Base-by-base conservation (phyloP, 352 stramenopile genomes). In the Globisporangium cylindrosporum region DNA sequence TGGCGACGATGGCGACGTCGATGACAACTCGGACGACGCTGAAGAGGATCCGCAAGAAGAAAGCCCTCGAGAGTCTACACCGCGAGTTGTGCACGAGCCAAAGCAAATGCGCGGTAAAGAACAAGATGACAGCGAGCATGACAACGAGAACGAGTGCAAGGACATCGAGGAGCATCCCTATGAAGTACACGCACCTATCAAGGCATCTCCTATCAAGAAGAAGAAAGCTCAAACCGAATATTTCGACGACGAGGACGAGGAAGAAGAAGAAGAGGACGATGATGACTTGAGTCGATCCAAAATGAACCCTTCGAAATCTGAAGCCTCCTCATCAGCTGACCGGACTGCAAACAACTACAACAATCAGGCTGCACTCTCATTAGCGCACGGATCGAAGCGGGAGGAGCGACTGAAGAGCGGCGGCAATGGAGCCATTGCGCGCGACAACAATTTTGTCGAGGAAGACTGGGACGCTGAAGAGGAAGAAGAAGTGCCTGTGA, bases 391-490 rank as follows among this genome's bases (percentile, higher is more conserved):
- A 25, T 15, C 48, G 18, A 59, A 20, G 27, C 65, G 48, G n/a
- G 46, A 67, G 24, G 54, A 63, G 59, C 57, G 43, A 3, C 9
- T 65, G 48, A 60, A 59, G 48, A 73, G 46, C 22, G 43, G 55
- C 2, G 59, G 71, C 63, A 59, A 59, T 38, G 48, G 71, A 14
- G 71, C 60, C 4, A 71, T 89, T 25, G 62, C 72, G 20, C 53
- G 69, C 2, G 83, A 92, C 67, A 92, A 93, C 71, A 93, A 93
- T 64, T 93, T 93, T 69, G 82, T 79, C 10, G 79, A 91, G 29
- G 86, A 93, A 10, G 82, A 93, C 51, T 93, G 85, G 85, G 85
- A 93, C 64, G 77, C 71, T 2, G 76, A 90, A 43, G 82, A 90
- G 25, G 69, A 75, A 2, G 20, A 62, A 8, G 25, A 64, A 43